Evolutionary conservation across 805 yeast genomes (phyloP).

Genomic region (Candida coquimbonensis): DNA sequence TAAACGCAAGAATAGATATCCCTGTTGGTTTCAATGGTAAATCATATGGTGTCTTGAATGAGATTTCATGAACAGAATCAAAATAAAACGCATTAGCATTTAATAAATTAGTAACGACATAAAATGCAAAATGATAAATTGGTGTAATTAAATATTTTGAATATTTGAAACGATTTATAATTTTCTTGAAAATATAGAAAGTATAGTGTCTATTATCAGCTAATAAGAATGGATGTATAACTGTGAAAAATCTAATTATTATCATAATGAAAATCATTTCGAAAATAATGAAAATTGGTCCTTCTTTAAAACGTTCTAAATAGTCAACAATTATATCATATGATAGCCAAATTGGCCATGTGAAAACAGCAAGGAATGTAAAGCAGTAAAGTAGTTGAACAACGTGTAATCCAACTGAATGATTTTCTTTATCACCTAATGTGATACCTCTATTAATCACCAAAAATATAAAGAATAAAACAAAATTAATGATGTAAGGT

Average conservation of each 20-base stretch:
- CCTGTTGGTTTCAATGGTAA: conserved; percentile 36
- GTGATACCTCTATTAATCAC: conserved; percentile 75
- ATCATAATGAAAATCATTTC: conserved; percentile 33
- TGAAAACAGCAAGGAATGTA: conserved; percentile 53
- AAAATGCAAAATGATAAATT: conserved; percentile 55
- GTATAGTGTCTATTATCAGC: conserved; percentile 95
- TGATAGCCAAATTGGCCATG: conserved; percentile 70
- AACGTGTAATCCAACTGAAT: conserved; percentile 59
- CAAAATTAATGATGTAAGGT: conserved; percentile 50
- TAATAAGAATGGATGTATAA: conserved; percentile 81
- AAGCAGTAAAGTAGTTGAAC: conserved; percentile 80
- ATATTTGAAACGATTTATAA: conserved; percentile 45
- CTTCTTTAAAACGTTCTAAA: conserved; percentile 20
- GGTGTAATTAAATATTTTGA: conserved; percentile 51
- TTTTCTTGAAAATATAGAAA: conserved; percentile 71
- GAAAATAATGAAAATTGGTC: conserved; percentile 24
- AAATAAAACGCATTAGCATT: conserved; percentile 30
- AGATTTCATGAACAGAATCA: conserved; percentile 28
- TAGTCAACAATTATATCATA: conserved; percentile 34
- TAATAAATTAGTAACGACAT: conserved; percentile 30
- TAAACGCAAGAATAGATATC: conserved; percentile 42
- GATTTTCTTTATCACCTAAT: conserved; percentile 88
- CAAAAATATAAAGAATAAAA: conserved; percentile 50
- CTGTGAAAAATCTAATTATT: conserved; percentile 52
- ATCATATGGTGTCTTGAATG: conserved; percentile 27